phyloP scores from a whole-genome alignment of 805 yeast species.

The Spathaspora boniae region DNA sequence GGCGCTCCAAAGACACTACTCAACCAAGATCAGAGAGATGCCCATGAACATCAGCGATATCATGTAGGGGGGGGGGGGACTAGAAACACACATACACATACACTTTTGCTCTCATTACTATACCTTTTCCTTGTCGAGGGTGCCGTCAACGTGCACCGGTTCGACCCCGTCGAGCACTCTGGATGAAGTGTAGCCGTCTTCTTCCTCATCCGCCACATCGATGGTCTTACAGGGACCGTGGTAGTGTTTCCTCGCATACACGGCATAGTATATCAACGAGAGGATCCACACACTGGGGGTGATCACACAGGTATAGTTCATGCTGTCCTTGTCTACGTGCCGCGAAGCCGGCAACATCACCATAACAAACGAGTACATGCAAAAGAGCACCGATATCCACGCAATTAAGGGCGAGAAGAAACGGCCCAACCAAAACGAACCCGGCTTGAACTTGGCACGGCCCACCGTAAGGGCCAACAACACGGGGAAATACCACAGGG shows the following conservation, averaged over 20 bases:
- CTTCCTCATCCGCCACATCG: conserved; percentile 13
- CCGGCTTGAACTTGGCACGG: conserved; percentile 51
- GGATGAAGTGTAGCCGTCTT: too few relatives aligned
- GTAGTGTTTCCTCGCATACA: conserved; percentile 25
- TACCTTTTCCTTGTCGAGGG: too few relatives aligned
- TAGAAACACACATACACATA: too few relatives aligned
- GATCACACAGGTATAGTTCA: conserved; percentile 35
- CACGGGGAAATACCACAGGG: conserved; percentile 62
- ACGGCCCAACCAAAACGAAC: conserved; percentile 59
- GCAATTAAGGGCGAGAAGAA: conserved; percentile 42
- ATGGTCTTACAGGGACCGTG: conserved; percentile 29
- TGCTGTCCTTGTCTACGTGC: conserved; percentile 30
- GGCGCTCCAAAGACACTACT: conserved; percentile 72
- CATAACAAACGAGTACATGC: conserved; percentile 24
- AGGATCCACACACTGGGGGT: conserved; percentile 28
- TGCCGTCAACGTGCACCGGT: too few relatives aligned
- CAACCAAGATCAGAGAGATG: conserved; percentile 72
- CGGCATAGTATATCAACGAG: conserved; percentile 21
- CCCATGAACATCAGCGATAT: conserved; percentile 64
- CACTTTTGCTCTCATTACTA: too few relatives aligned
- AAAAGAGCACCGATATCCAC: conserved; percentile 36
- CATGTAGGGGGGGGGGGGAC: conserved; percentile 10
- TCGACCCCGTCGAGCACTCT: too few relatives aligned
- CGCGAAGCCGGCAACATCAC: conserved; percentile 49
- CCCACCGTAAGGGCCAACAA: conserved; percentile 49